Base-by-base conservation (phyloP, 768 basidiomycete genomes). In the Pleurotus citrinopileatus region DNA sequence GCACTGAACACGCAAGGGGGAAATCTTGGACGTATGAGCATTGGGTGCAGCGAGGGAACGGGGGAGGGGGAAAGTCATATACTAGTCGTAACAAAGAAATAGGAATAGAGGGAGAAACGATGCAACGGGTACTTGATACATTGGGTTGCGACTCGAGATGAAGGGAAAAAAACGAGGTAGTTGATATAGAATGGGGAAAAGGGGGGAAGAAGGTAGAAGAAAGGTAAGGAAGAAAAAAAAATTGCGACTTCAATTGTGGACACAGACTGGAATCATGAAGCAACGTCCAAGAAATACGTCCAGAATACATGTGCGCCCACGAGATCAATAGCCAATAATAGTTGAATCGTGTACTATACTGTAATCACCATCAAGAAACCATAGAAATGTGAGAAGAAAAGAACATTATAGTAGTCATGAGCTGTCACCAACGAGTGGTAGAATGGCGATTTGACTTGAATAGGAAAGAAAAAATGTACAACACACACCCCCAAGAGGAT, bases 41-140 rank as follows among this genome's bases (percentile, higher is more conserved):
- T n/a, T n/a, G n/a, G n/a, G n/a, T n/a, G n/a, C n/a, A n/a, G 32
- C n/a, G 32, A 34, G 9, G 32, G 32, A 34, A 10, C 10, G n/a
- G 32, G 32, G 32, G 43, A 25, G 19, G 25, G 34, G 34, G n/a
- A 51, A 38, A 37, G 48, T 20, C 48, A 37, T 51, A 25, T 34
- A 38, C 48, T 32, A 34, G 34, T 51, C 48, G 48, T 51, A 37
- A 51, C 28, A 51, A 27, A 20, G 42, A 3, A 23, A 17, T 25
- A 27, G 43, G 40, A 15, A 42, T 27, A 34, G 27, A 48, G 32
- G 38, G 17, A 40, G 17, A 34, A 37, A n/a, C 4, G 22, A 51
- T 51, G 48, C 48, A 36, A 51, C 48, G 48, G n/a, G 37, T 51
- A 51, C 48, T 51, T 51, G 48, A 51, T 51, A 51, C 48, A 51